Base-by-base conservation (phyloP, 306 rosid species). In the Leucaena leucocephala region DNA sequence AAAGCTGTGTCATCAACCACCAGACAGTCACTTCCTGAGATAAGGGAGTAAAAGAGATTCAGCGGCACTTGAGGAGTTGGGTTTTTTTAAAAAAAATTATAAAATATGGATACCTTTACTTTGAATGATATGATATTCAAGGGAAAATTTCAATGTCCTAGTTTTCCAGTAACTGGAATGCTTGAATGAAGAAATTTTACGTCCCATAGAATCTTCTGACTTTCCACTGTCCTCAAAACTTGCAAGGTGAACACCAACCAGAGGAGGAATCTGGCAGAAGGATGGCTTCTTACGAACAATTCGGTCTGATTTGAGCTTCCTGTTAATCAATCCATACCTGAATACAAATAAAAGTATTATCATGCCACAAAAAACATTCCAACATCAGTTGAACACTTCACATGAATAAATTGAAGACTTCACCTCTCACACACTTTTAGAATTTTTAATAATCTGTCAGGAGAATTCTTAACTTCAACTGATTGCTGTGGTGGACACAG, bases 61-160 rank as follows among this genome's bases (percentile, higher is more conserved):
- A 74, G 78, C 33, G 42, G 27, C 9, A 74, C 21, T 22, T 43
- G 19, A 66, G 49, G 33, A 77, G n/a, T 57, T 27, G 68, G 19
- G 13, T 16, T 49, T 46, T 55, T 49, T 68, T 2, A 4, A 43
- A 80, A 50, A 68, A 33, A 33, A 16, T 7, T 63, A 50, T 14
- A 59, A 67, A 43, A 69, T 45, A 45, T 10, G 15, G 71, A 70
- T 58, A n/a, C 13, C 44, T 43, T 65, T 59, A 85, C 85, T 80
- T 78, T 64, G 73, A 65, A 5, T 8, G 65, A 27, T 40, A 45
- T 35, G 64, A 78, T 67, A 70, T 45, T 75, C 71, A 65, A 6
- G 74, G 52, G 72, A 74, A 78, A 75, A 82, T 50, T 42, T 74
- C 79, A 85, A 69, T 7, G 68, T 78, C 78, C 84, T 78, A 52